Base-by-base conservation (phyloP, 2,329 filamentous ascomycete species). In the Ceratocystis huliohia region DNA sequence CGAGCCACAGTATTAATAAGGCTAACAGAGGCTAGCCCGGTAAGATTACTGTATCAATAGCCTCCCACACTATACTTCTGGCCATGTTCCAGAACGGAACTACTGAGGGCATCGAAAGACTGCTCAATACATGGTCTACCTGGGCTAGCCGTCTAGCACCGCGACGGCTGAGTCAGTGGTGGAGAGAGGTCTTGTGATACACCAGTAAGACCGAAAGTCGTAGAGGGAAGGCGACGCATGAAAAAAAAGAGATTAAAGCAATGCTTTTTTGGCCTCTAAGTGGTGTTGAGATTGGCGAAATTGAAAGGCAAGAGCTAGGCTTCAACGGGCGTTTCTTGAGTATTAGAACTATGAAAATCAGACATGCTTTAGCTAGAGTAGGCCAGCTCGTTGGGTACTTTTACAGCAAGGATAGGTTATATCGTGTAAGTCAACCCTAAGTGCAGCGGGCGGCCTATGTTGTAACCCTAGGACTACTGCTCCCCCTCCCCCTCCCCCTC, bases 31-130 rank as follows among this genome's bases (percentile, higher is more conserved):
- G 33, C 10, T 37, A 37, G 33, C 2, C 33, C 3, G 20, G 10
- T 28, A 57, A 57, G 17, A 50, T 10, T 57, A 30, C 25, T 59
- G 6, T 3, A 13, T n/a, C 17, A 33, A 59, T 59, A 59, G 53
- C 30, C 10, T 59, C 3, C 6, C 15, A 46, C 8, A 46, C 41
- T 6, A 44, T 41, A 33, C 41, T 28, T 63, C 61, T 48, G 61
- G 61, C 37, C 41, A 17, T 25, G 61, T 63, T 63, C 61, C 13
- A 63, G 61, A 63, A 63, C 61, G 22, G 20, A 3, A 63, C 17
- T 33, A 20, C n/a, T 30, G 28, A 7, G 8, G 10, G 25, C n/a
- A 59, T 28, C 13, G 22, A 7, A 7, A 28, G 15, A 15, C 5
- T 3, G 22, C 1, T 20, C 20, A 7, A 22, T 7, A 50, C 3